Conservation (phyloP, 495 filamentous ascomycete species). For the Daldinia caldariorum region DNA sequence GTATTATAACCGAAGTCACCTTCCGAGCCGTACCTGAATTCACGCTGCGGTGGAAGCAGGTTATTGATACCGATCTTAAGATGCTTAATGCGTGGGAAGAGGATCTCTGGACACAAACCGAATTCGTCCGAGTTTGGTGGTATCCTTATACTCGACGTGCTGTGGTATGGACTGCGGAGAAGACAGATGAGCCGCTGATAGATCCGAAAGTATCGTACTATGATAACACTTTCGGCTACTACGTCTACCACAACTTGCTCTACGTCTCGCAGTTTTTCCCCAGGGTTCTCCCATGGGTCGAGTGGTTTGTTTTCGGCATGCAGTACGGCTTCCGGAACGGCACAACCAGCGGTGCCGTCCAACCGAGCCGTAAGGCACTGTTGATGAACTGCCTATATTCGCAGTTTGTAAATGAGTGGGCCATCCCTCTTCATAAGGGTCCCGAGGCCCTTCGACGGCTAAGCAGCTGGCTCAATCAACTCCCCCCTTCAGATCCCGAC, state of each 20-base stretch:
- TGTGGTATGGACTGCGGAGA: constrained; percentile 87
- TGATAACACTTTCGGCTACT: constrained; percentile 80
- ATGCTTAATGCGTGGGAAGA: constrained; percentile 78
- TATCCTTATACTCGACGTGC: constrained; percentile 87
- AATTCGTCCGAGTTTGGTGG: constrained; percentile 98
- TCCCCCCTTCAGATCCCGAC: constrained; percentile 58
- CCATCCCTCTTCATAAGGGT: constrained; percentile 85
- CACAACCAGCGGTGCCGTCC: constrained; percentile 72
- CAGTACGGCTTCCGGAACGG: constrained; percentile 89
- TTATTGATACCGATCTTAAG: constrained; percentile 70
- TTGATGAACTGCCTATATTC: constrained; percentile 97
- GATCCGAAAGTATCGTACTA: constrained; percentile 71
- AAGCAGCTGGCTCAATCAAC: constrained; percentile 82
- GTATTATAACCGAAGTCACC: constrained; percentile 88
- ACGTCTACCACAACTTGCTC: constrained; percentile 88
- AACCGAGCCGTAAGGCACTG: constrained; percentile 79
- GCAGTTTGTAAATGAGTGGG: constrained; percentile 98
- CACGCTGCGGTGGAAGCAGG: constrained; percentile 86
- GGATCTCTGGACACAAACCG: constrained; percentile 80
- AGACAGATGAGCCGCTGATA: constrained; percentile 62
- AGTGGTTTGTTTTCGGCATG: constrained; percentile 95
- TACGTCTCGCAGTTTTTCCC: constrained; percentile 82
- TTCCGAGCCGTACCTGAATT: constrained; percentile 80
- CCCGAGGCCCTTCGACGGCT: constrained; percentile 88
- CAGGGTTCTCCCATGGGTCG: constrained; percentile 80